Evolutionary conservation across 2,329 filamentous ascomycete species (phyloP), one percentile per base, ranked within the genome.

Genomic region (Sodiomyces alkalinus): DNA sequence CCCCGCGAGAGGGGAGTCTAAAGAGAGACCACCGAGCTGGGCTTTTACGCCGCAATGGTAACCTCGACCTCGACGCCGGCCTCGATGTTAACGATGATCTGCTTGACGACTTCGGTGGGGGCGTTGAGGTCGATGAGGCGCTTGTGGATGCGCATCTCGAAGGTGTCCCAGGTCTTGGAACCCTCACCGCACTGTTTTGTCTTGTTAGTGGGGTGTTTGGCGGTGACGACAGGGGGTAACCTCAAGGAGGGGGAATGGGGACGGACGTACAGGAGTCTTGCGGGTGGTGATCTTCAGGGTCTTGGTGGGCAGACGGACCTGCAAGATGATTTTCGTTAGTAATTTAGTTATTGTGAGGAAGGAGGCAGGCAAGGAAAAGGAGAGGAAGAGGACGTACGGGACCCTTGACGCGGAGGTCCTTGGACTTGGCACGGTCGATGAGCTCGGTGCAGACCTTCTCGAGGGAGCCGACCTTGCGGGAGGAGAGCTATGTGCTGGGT

Each of bases 141-240:
- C 80, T 94, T 94, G 76, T 94, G 85, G 60, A 94, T 92, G 68
- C 87, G 80, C 85, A 98, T 92, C 79, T 98, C 87, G 64, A 71
- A 98, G 62, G 72, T 77, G 61, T 96, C 90, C 90, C 90, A 98
- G 56, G 90, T 98, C 83, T 98, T 98, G 64, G 80, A 92, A 68
- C 90, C 90, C 76, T 98, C 90, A 80, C 90, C 90, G 67, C 81
- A 20, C n/a, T n/a, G n/a, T n/a, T n/a, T 21, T n/a, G n/a, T n/a
- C n/a, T n/a, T n/a, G n/a, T n/a, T n/a, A n/a, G n/a, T n/a, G n/a
- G n/a, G n/a, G n/a, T n/a, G n/a, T n/a, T n/a, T n/a, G n/a, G n/a
- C n/a, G n/a, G n/a, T n/a, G n/a, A n/a, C n/a, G n/a, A n/a, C n/a
- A n/a, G n/a, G n/a, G n/a, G n/a, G 12, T 21, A 21, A 21, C 19